Conservation (phyloP, 305 asterid genomes). For the Withania somnifera region DNA sequence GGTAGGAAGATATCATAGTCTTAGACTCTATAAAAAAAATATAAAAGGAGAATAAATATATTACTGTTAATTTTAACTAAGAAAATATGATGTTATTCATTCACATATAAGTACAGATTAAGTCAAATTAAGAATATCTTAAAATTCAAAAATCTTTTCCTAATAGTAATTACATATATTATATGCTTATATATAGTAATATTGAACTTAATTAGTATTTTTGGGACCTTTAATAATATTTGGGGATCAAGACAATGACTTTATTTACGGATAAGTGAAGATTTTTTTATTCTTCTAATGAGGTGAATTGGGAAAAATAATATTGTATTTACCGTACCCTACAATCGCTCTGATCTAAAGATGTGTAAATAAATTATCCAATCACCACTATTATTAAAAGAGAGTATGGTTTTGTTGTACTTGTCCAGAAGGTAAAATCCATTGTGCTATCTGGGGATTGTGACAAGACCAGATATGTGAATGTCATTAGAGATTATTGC, state of each 20-base stretch:
- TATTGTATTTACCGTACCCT: background rate
- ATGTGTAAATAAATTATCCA: background rate
- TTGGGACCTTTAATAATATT: background rate
- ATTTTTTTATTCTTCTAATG: too few species aligned
- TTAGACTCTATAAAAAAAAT: too few species aligned
- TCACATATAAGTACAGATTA: too few species aligned
- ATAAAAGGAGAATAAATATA: too few species aligned
- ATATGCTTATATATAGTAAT: background rate
- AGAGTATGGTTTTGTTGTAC: background rate
- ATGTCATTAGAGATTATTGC: background rate
- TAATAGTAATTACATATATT: background rate
- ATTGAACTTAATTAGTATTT: background rate
- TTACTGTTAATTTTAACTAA: too few species aligned
- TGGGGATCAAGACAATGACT: background rate
- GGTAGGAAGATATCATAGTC: background rate
- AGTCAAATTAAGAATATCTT: too few species aligned
- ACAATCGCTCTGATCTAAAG: background rate
- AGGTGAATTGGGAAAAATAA: too few species aligned
- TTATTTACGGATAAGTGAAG: background rate
- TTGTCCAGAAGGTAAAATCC: background rate
- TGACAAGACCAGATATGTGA: background rate
- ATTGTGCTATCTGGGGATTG: background rate
- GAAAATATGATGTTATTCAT: too few species aligned
- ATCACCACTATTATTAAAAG: background rate
- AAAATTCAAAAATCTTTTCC: background rate